Conservation (phyloP, 192 early-diverging fungal genomes). For the Rhizoclosmatium globosum region DNA sequence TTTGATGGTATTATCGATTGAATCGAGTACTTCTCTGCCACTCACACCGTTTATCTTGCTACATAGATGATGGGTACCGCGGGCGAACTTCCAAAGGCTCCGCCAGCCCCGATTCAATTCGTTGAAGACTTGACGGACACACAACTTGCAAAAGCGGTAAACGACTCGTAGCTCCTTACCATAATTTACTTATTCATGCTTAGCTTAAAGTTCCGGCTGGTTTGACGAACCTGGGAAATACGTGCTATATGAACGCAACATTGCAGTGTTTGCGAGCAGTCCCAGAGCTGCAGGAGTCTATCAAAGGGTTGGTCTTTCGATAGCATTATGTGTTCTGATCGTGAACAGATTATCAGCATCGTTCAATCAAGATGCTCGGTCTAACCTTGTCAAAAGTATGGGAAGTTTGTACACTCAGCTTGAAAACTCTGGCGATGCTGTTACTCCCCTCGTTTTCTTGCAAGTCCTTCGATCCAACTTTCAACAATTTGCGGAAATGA, state of each 20-base stretch:
- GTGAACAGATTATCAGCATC: constrained; percentile 55
- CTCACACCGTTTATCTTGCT: neutral
- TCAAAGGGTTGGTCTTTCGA: constrained; percentile 56
- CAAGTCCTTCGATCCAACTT: constrained; percentile 76
- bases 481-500: constrained; percentile 88
- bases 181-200: neutral
- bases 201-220: constrained; percentile 92
- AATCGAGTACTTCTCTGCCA: neutral
- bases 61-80: constrained; percentile 94
- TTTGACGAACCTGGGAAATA: constrained; percentile 91
- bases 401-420: constrained; percentile 79
- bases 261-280: constrained; percentile 92
- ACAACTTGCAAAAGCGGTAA: constrained; percentile 83
- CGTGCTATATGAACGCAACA: constrained; percentile 82
- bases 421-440: constrained; percentile 69
- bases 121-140: constrained; percentile 93
- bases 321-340: constrained; percentile 33
- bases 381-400: constrained; percentile 75
- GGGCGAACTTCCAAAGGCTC: constrained; percentile 90
- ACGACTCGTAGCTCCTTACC: constrained; percentile 4
- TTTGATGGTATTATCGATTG: constrained; percentile 4
- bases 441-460: constrained; percentile 66
- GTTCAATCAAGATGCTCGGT: constrained; percentile 58
- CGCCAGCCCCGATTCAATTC: constrained; percentile 74
- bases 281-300: constrained; percentile 75